Evolutionary conservation across 306 rosid genomes (phyloP).

Genomic region (Glycine latifolia): DNA sequence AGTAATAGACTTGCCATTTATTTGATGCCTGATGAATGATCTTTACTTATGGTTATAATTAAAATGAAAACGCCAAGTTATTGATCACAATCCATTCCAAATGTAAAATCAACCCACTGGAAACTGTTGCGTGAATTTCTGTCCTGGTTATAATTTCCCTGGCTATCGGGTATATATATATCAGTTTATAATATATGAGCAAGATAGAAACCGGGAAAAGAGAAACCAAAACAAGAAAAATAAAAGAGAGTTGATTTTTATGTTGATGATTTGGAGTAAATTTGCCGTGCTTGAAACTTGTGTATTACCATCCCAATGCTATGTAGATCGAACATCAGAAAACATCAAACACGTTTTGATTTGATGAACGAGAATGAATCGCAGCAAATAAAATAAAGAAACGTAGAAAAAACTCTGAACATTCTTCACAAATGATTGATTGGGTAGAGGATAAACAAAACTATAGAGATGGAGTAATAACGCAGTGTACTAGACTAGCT

Average conservation of each 20-base stretch:
- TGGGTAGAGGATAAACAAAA: not conserved
- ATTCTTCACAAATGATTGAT: not conserved
- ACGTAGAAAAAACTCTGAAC: too few species aligned
- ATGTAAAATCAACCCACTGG: not conserved
- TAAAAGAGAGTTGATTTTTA: not conserved
- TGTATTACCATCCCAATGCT: not conserved
- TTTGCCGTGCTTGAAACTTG: not conserved
- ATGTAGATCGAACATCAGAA: constrained; percentile 12
- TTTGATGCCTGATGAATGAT: not conserved
- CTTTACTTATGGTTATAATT: not conserved
- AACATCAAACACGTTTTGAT: constrained; percentile 28
- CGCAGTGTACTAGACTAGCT: constrained; percentile 1
- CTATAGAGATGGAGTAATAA: not conserved
- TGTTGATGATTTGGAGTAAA: not conserved
- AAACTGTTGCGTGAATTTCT: too few species aligned
- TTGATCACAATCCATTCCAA: constrained; percentile 24
- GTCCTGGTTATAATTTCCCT: too few species aligned
- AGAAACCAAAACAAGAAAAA: not conserved
- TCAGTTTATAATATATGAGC: not conserved
- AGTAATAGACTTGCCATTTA: not conserved
- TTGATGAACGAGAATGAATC: constrained; percentile 19
- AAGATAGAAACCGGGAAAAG: not conserved
- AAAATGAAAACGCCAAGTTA: not conserved
- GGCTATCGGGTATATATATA: too few species aligned
- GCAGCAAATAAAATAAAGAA: not conserved